Evolutionary conservation across 116 monocot species (phyloP), one percentile per base, ranked within the genome.

Genomic region (Thalassia testudinum): DNA sequence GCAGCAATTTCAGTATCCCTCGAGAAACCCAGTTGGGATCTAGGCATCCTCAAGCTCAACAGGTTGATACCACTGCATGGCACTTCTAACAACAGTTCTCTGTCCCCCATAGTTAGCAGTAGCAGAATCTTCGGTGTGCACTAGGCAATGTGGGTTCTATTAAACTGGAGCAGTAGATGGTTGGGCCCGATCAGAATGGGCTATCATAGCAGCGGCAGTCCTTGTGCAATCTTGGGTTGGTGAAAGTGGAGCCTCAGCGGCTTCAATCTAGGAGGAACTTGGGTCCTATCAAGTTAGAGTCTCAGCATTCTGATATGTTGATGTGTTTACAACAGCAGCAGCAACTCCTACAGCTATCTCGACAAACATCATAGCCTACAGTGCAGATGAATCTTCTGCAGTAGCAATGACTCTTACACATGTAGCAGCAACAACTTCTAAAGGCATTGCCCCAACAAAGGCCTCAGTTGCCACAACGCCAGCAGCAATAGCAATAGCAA

Each of bases 161-260:
- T 20, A 88, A 83, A 55, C 28, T 74, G 57, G 79, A 89, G 55
- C 60, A 72, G 10, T 60, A 68, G 22, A 54, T 68, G 60, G 38
- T 47, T 29, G 22, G 37, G 13, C 38, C 68, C 10, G 68, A 68
- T 53, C 60, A 59, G 47, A 60, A 28, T 23, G 60, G 54, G 23
- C 34, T 47, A 47, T 34, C 45, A 14, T 52, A 59, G 51, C 67
- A 67, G 53, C 21, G 58, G 43, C 38, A 43, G 53, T 34, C 53
- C 8, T 13, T 71, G 40, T 58, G 70, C 19, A 65, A 43, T 30
- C 17, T 78, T 15, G 62, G 64, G 19, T 43, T 65, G 12, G 79
- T 85, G 21, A 91, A 91, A 56, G 42, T 82, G 48, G 91, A 91
- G 22, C 67, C 74, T 6, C 87, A 79, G 45, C 68, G 74, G 20